phyloP scores from a whole-genome alignment of 148 eudicot species.

The Polygonum aviculare region DNA sequence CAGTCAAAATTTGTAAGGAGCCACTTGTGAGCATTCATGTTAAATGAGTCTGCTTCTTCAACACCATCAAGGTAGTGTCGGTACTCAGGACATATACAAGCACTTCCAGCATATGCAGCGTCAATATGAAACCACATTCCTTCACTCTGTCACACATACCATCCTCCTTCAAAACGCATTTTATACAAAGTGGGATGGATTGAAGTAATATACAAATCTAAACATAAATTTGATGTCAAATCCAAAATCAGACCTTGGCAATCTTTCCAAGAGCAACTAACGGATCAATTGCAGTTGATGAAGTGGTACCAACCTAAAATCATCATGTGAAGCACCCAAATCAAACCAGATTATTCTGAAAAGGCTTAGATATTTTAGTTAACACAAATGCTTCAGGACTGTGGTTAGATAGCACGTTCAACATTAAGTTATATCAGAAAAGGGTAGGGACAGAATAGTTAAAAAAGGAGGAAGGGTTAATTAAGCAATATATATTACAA shows the following conservation, averaged over 20 bases:
- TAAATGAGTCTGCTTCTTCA: slow-evolving; percentile 87
- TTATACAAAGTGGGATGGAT: neutral
- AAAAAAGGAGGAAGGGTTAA: no score
- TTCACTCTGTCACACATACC: slow-evolving; percentile 38
- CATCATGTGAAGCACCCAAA: slow-evolving; percentile 6
- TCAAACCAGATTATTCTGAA: neutral
- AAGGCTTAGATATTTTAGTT: neutral
- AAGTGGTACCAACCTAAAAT: slow-evolving; percentile 84
- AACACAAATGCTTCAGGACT: neutral
- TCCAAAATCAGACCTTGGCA: slow-evolving; percentile 44
- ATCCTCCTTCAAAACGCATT: slow-evolving; percentile 11
- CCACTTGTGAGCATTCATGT: slow-evolving; percentile 96
- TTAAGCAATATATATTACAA: no score
- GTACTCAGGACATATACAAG: slow-evolving; percentile 88
- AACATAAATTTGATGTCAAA: neutral
- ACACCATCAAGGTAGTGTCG: slow-evolving; percentile 73
- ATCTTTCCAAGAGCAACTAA: slow-evolving; percentile 65
- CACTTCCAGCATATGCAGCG: slow-evolving; percentile 98
- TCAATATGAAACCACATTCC: slow-evolving; percentile 88
- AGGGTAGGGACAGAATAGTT: neutral
- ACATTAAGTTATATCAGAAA: neutral
- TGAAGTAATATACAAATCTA: neutral
- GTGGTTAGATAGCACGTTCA: neutral
- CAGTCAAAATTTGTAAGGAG: slow-evolving; percentile 93
- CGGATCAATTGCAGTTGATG: slow-evolving; percentile 95